Conservation (phyloP, 2,329 filamentous ascomycete genomes). For the Zymoseptoria passerinii region DNA sequence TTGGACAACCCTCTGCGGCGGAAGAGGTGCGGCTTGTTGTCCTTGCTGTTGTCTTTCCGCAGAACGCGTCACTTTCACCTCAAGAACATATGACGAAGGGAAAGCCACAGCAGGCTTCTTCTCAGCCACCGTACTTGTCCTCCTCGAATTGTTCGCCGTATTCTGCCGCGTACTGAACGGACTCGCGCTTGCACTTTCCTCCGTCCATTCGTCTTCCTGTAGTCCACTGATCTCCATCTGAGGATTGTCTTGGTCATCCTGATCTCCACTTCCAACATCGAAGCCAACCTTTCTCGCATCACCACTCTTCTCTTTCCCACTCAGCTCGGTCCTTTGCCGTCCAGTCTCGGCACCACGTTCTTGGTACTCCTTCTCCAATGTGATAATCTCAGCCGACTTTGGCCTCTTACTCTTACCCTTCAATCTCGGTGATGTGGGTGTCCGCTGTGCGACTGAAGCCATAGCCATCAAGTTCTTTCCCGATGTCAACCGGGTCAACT, state of each 20-base stretch:
- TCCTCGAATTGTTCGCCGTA: conserved; percentile 30
- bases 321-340: conserved; percentile 5
- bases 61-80: background rate
- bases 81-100: background rate
- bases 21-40: background rate
- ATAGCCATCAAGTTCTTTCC: conserved; percentile 31
- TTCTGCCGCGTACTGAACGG: conserved; percentile 31
- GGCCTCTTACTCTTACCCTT: conserved; percentile 26
- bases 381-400: conserved; percentile 24
- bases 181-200: conserved; percentile 30
- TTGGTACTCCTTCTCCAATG: conserved; percentile 22
- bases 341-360: conserved; percentile 21
- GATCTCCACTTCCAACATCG: conserved; percentile 22
- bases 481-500: conserved; percentile 35
- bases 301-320: conserved; percentile 8
- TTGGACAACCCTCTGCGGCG: background rate
- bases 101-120: conserved; percentile 13
- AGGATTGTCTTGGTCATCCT: conserved; percentile 20
- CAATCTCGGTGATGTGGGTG: conserved; percentile 22
- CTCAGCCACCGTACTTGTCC: conserved; percentile 18
- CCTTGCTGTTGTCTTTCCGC: background rate
- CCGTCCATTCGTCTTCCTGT: conserved; percentile 32
- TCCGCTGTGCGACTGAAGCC: conserved; percentile 11
- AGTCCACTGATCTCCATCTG: conserved; percentile 24
- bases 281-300: conserved; percentile 27